Base-by-base conservation (phyloP, 208 protist genomes). In the Leishmania martiniquensis region DNA sequence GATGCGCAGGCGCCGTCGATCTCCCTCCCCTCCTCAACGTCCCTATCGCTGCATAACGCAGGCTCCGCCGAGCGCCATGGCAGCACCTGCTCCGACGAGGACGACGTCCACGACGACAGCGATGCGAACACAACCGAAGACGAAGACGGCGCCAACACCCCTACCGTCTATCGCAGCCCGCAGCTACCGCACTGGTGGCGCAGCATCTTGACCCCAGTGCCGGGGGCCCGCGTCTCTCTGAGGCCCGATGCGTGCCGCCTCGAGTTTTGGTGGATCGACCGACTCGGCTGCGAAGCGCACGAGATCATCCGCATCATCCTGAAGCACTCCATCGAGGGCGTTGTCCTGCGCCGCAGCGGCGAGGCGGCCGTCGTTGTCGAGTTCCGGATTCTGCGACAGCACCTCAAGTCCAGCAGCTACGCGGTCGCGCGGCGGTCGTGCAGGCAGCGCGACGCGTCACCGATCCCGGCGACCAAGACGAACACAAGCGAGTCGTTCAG, bases 241-340 rank as follows among this genome's bases (percentile, higher is more conserved):
- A 45, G 73, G 0, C 72, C 77, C 29, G 60, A 72, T 74, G 76
- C 76, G 22, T 37, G 66, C 12, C 72, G 63, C 6, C 55, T 75
- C n/a, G 82, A 75, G 66, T 86, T 79, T 29, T 86, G 72, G 75
- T 86, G 82, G 82, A 77, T 86, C 22, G 82, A 86, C 42, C 82
- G 75, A 10, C 77, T 86, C 34, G 82, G 82, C 74, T 62, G 62
- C 62, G 82, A 86, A 71, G 82, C 82, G 0, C 72, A 83, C 45
- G 76, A 77, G 37, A 47, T 83, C 1, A 73, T 86, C 32, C 67
- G 67, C n/a, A 51, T 82, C 29, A 49, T 81, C 47, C 47, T 85
- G 25, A 29, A 60, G 65, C 77, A 85, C 75, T 49, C 57, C 3
- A 22, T 75, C 59, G 81, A 79, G 51, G 81, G 76, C 2, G 39